Conservation (phyloP, 2,329 filamentous ascomycete species). For the Lachnellula subtilissima region DNA sequence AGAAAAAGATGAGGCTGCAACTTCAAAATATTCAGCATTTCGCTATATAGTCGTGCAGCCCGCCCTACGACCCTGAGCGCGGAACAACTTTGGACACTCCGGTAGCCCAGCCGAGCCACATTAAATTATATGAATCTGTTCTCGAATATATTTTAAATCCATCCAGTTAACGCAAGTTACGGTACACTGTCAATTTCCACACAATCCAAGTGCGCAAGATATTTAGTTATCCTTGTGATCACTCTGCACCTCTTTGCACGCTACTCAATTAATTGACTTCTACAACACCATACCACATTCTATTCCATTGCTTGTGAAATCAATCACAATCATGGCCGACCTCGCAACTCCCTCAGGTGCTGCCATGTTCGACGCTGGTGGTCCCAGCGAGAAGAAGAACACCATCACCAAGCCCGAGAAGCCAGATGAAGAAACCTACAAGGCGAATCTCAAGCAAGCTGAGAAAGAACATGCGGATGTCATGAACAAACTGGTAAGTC, state of each 20-base stretch:
- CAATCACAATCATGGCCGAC: constrained; percentile 42
- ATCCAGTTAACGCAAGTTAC: too few relatives aligned
- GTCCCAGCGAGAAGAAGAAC: constrained; percentile 34
- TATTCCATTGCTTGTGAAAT: not conserved
- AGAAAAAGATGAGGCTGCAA: not conserved
- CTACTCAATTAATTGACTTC: not conserved
- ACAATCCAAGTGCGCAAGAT: constrained; percentile 14
- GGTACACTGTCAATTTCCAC: not conserved
- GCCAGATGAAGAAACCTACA: constrained; percentile 82
- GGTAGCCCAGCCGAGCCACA: not conserved
- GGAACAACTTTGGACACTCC: too few relatives aligned
- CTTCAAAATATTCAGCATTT: not conserved
- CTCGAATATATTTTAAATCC: constrained; percentile 1
- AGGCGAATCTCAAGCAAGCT: constrained; percentile 70
- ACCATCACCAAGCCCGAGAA: constrained; percentile 63
- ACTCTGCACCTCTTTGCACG: not conserved
- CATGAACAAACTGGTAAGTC: constrained; percentile 63
- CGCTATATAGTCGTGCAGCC: not conserved
- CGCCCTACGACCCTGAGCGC: not conserved
- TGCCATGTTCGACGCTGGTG: constrained; percentile 35
- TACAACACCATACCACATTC: not conserved
- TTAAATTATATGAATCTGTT: not conserved
- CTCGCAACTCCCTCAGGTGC: constrained; percentile 39
- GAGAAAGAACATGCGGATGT: constrained; percentile 81
- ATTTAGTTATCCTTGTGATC: constrained; percentile 20